These are phyloP conservation scores for Scutellaria galericulata DNA, from an alignment of 257 asterid genomes.

Conservation along the genomic window DNA sequence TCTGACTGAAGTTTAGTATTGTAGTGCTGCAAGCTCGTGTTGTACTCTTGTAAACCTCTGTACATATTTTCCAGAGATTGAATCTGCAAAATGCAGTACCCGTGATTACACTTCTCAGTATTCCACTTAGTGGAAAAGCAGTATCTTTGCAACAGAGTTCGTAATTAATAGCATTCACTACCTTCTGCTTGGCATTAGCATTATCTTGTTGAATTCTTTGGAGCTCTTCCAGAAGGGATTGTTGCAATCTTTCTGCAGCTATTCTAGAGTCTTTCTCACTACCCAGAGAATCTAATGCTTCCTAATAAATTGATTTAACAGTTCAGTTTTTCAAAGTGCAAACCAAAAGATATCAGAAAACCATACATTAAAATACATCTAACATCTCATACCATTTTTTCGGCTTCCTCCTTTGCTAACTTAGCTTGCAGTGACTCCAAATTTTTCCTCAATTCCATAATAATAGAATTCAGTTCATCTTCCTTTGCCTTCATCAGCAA, in stretches of 20 bases:
- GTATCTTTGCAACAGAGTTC: neutral
- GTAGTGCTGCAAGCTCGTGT: slow-evolving; percentile 86
- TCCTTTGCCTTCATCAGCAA: slow-evolving; percentile 74
- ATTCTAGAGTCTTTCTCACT: slow-evolving; percentile 74
- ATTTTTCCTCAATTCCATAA: slow-evolving; percentile 73
- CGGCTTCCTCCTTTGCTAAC: slow-evolving; percentile 69
- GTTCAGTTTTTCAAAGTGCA: slow-evolving; percentile 22
- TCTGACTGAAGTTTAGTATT: slow-evolving; percentile 88
- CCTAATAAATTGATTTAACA: slow-evolving; percentile 49
- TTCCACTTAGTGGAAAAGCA: neutral
- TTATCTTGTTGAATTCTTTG: slow-evolving; percentile 70
- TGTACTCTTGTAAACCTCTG: slow-evolving; percentile 83
- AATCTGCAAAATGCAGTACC: slow-evolving; percentile 56
- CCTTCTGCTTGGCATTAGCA: slow-evolving; percentile 69
- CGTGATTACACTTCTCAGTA: slow-evolving; percentile 12
- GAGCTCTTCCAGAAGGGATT: slow-evolving; percentile 76
- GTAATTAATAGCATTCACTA: slow-evolving; percentile 27
- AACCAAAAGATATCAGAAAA: neutral
- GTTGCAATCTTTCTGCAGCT: slow-evolving; percentile 73
- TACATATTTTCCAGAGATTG: slow-evolving; percentile 73
- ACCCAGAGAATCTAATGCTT: slow-evolving; percentile 67
- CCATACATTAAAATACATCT: slow-evolving; percentile 4
- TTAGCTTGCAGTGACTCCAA: slow-evolving; percentile 71
- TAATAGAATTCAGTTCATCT: slow-evolving; percentile 75
- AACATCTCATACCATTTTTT: slow-evolving; percentile 61